Evolutionary conservation across 352 stramenopile species (phyloP).

Genomic region (Phytopythium boreale): DNA sequence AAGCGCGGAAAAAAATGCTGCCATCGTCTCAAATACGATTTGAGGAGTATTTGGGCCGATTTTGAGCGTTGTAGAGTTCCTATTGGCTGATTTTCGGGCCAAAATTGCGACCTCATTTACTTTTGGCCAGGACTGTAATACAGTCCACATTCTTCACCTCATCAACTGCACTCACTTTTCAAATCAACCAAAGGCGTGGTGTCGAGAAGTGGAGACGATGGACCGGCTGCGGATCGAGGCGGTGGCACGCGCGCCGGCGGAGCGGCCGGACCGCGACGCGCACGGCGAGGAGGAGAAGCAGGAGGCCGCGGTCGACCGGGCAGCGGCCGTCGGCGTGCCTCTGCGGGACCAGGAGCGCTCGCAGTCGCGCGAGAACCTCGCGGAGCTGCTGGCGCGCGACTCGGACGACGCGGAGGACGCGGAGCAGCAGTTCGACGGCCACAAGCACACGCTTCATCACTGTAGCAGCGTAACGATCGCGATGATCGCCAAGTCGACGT

Average conservation of each 20-base stretch:
- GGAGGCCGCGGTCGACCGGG: neutral
- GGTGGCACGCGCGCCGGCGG: neutral
- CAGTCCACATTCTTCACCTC: no score
- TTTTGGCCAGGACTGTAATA: no score
- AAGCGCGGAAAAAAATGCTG: no score
- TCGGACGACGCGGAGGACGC: conserved; percentile 1
- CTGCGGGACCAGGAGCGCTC: neutral
- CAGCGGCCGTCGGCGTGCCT: neutral
- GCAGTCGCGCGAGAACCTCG: conserved; percentile 3
- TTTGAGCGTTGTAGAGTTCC: no score
- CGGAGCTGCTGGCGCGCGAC: neutral
- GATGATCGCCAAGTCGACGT: neutral
- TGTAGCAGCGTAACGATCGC: neutral
- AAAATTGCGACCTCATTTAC: no score
- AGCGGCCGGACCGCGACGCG: neutral
- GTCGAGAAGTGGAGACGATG: neutral
- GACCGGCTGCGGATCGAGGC: conserved; percentile 1
- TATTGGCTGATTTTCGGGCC: no score
- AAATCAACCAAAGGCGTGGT: neutral
- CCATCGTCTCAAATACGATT: no score
- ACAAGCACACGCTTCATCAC: neutral
- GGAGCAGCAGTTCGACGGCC: neutral
- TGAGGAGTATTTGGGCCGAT: no score
- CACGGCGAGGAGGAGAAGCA: neutral
- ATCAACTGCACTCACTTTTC: neutral